Conservation (phyloP, 1,284 basidiomycete genomes). For the Ganoderma lingzhi region DNA sequence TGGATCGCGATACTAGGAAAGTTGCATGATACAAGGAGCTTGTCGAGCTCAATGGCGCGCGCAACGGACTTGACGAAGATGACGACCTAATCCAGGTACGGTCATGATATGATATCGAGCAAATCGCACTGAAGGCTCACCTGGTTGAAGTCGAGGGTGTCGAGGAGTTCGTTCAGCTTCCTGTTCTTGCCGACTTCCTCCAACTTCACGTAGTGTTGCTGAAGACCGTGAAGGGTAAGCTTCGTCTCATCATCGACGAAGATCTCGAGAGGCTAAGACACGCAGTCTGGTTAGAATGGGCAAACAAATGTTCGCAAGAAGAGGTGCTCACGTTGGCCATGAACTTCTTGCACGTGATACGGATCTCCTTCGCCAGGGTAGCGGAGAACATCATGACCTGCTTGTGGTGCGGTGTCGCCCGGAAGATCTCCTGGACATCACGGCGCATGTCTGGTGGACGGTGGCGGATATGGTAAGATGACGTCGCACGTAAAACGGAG, state of each 20-base stretch:
- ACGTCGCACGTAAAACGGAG: conserved; percentile 56
- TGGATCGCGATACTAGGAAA: conserved; percentile 99
- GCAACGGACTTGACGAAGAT: conserved; percentile 99
- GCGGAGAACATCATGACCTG: conserved; percentile 99
- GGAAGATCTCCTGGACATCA: conserved; percentile 99
- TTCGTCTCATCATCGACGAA: conserved; percentile 99
- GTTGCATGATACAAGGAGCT: conserved; percentile 95
- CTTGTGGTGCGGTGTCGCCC: conserved; percentile 99
- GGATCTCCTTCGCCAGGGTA: conserved; percentile 96
- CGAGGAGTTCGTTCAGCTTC: conserved; percentile 96
- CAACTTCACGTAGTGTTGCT: conserved; percentile 98
- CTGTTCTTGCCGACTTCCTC: conserved; percentile 97
- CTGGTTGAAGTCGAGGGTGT: conserved; percentile 99
- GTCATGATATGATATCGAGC: neutral
- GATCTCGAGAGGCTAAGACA: conserved; percentile 92
- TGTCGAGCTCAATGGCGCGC: conserved; percentile 96
- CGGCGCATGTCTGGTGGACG: conserved; percentile 97
- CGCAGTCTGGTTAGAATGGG: too few species aligned
- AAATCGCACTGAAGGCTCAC: conserved; percentile 48
- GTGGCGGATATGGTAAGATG: conserved; percentile 67
- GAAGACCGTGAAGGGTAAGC: conserved; percentile 96
- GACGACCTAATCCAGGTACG: conserved; percentile 76
- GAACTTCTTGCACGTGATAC: conserved; percentile 99
- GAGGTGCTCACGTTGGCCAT: conserved; percentile 90
- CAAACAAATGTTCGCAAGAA: neutral